Evolutionary conservation across 208 protist species (phyloP), one percentile per base, ranked within the genome.

Genomic region (Leishmania turanica): DNA sequence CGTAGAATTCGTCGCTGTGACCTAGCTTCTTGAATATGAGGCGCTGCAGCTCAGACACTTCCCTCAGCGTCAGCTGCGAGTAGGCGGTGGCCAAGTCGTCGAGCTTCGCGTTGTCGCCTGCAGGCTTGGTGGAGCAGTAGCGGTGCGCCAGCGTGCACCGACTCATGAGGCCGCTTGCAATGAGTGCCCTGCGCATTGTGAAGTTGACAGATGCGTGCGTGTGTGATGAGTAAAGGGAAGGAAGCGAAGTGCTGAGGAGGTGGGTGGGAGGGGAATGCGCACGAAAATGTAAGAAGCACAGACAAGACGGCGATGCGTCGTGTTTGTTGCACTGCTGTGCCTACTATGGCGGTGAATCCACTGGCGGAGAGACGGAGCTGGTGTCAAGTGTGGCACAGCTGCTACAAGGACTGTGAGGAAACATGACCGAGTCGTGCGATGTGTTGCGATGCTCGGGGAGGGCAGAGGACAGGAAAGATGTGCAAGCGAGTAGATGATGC

Each of bases 21-120:
- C 94, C 94, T 34, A 97, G 84, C 84, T 97, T 94, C 85, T 96
- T 97, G 87, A 97, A 97, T 66, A 97, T 94, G 74, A 93, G 90
- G 37, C 93, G 92, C 87, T 97, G 94, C 70, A 97, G 90, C 66
- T 95, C 89, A 1, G 94, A 95, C 31, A 97, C 81, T 75, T 97
- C 92, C 88, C 91, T 94, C 62, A 97, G 87, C 21, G 94, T 97
- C 34, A 97, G 88, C 88, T 97, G 94, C 49, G 92, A 86, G 87
- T 96, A 96, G n/a, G 90, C 75, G 31, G 45, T 74, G 7, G 94
- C 94, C 24, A 97, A 84, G 64, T 93, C 92, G 51, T 97, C 92
- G 31, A 97, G 65, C 84, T 96, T 96, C 7, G 86, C 75, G 72
- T 77, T 91, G 19, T 82, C 73, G 62, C 79, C 78, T 45, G 82